phyloP scores from a whole-genome alignment of 2,329 filamentous ascomycete genomes.

The Periconia macrospinosa region DNA sequence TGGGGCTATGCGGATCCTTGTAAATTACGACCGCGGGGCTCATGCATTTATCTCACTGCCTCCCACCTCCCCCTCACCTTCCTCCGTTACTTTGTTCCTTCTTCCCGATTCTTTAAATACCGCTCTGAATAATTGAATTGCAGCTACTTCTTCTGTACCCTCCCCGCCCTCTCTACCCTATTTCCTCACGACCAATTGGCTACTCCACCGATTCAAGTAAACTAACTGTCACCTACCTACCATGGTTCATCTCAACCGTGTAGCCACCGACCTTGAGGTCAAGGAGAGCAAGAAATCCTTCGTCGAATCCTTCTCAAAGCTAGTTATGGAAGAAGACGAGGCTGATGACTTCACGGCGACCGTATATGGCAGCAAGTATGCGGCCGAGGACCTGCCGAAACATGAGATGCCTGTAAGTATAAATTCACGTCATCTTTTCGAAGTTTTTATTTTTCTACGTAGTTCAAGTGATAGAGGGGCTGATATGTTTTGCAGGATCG shows the following conservation, averaged over 20 bases:
- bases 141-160: not conserved
- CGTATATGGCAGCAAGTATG: constrained; percentile 87
- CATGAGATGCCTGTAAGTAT: constrained; percentile 78
- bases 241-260: constrained; percentile 55
- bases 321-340: constrained; percentile 33
- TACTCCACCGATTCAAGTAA: constrained; percentile 1
- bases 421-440: not conserved
- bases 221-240: constrained; percentile 12
- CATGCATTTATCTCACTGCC: not conserved
- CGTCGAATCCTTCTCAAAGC: constrained; percentile 21
- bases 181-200: not conserved
- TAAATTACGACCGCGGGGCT: not conserved
- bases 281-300: constrained; percentile 25
- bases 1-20: not conserved
- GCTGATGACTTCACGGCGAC: constrained; percentile 67
- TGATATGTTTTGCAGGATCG: constrained; percentile 19
- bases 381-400: constrained; percentile 75
- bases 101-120: not conserved
- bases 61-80: not conserved
- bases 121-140: not conserved
- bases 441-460: not conserved
- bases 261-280: constrained; percentile 47
- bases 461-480: not conserved
- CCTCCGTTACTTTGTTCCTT: not conserved
- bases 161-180: not conserved